phyloP scores from a whole-genome alignment of 352 stramenopile species.

The Elongisporangium prolatum region DNA sequence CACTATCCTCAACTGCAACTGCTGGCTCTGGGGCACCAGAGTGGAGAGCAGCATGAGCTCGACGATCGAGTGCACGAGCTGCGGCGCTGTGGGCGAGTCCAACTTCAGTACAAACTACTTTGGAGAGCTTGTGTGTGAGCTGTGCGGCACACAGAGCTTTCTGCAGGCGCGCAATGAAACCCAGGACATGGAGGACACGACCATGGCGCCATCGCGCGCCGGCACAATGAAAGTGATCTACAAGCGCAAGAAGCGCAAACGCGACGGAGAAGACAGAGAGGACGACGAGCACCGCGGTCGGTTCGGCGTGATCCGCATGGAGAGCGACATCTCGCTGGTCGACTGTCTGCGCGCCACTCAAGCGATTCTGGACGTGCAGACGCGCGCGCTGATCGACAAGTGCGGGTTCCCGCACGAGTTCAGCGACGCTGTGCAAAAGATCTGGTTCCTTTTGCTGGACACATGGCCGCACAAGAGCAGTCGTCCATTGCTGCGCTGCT shows the following conservation, averaged over 20 bases:
- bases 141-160: constrained; percentile 82
- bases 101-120: constrained; percentile 86
- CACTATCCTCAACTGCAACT: neutral
- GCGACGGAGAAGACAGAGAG: constrained; percentile 16
- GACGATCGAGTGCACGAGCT: constrained; percentile 76
- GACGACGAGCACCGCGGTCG: neutral
- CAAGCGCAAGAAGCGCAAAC: constrained; percentile 33
- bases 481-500: constrained; percentile 60
- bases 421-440: constrained; percentile 34
- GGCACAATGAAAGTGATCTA: constrained; percentile 24
- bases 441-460: constrained; percentile 71
- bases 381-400: constrained; percentile 31
- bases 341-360: constrained; percentile 64
- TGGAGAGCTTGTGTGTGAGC: constrained; percentile 78
- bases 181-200: constrained; percentile 74
- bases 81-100: constrained; percentile 61
- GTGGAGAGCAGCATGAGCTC: constrained; percentile 5
- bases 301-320: neutral
- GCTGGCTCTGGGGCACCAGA: neutral
- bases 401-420: constrained; percentile 39
- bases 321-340: constrained; percentile 27
- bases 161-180: constrained; percentile 80
- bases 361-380: constrained; percentile 51
- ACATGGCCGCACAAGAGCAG: constrained; percentile 55
- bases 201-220: constrained; percentile 31